Percentiles rank a stretch among this genome's conserved stretches.
phyloP scores from a whole-genome alignment of 257 asterid species.

The Leptodermis oblonga region DNA sequence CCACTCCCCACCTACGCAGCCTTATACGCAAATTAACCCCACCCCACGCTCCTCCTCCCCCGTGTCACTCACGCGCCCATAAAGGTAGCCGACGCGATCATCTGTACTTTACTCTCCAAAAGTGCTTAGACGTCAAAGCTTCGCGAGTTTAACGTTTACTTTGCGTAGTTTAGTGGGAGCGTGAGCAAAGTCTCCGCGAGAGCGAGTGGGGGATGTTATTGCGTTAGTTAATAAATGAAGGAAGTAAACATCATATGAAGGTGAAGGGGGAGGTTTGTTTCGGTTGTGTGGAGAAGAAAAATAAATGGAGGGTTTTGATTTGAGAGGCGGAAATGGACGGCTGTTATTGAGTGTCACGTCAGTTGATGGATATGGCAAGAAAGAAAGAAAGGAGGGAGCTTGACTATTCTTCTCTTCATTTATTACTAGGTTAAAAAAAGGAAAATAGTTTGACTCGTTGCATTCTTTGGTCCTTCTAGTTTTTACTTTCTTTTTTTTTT shows the following conservation, averaged over 20 bases:
- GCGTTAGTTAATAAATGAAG: not conserved
- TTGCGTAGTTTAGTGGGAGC: not conserved
- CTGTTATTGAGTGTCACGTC: not conserved
- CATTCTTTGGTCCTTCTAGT: not conserved
- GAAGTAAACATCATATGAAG: constrained; percentile 5
- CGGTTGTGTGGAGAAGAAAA: not conserved
- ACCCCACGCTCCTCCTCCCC: not conserved
- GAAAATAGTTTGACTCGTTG: not conserved
- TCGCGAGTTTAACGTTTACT: not conserved
- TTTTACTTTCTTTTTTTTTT: not conserved
- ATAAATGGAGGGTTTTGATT: not conserved
- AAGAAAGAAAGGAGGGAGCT: not conserved
- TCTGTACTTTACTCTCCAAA: not conserved
- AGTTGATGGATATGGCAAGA: too few relatives aligned
- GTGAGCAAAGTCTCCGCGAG: not conserved
- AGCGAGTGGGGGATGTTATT: not conserved
- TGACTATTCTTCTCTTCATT: not conserved
- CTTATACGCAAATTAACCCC: not conserved
- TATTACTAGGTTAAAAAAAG: too few relatives aligned
- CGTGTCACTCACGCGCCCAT: not conserved
- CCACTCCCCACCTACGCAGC: not conserved
- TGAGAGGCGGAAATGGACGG: not conserved
- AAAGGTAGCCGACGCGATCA: too few relatives aligned
- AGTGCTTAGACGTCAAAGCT: constrained; percentile 4
- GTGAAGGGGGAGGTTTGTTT: constrained; percentile 9